Base-by-base conservation (phyloP, 176 grass and related monocot genomes). In the Hsuehochloa calcarea region DNA sequence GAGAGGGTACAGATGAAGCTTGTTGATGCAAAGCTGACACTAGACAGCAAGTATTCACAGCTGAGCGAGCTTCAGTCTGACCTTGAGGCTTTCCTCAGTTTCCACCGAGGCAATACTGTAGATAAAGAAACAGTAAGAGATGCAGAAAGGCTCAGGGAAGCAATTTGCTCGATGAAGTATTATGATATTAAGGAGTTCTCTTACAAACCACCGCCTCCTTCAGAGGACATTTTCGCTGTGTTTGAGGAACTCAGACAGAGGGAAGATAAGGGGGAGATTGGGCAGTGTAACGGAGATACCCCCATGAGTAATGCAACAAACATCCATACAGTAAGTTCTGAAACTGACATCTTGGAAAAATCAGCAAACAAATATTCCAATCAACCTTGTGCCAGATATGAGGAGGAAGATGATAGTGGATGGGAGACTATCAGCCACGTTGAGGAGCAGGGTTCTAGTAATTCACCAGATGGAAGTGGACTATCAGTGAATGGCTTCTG, bases 1-100 rank as follows among this genome's bases (percentile, higher is more conserved):
- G 96, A 98, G 68, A 92, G 96, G 80, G 93, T 98, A 52, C 93
- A 98, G 73, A 92, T 98, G 96, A 98, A 98, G 85, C 87, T 98
- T 56, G 56, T 92, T 25, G 96, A 98, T 88, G 96, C 96, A 74
- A 98, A 90, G 71, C 69, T 95, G 69, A 84, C 86, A 74, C 76
- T 98, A 13, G 96, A 98, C 72, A 89, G 79, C 73, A 98, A 95
- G 80, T 95, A 98, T 84, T 85, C 93, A 4, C 87, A 94, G 25
- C 64, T 98, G 60, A 90, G 63, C 67, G 40, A 75, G 51, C 85
- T 98, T 87, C 87, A 92, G 78, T 74, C 68, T 82, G 85, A 89
- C 65, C 75, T 98, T 10, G 91, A 98, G 86, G 40, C 80, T 66
- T 98, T 98, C 80, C 89, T 98, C 6, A 87, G 31, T 68, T 73